Base-by-base conservation (phyloP, 805 yeast genomes). In the Clavispora phyllophila region DNA sequence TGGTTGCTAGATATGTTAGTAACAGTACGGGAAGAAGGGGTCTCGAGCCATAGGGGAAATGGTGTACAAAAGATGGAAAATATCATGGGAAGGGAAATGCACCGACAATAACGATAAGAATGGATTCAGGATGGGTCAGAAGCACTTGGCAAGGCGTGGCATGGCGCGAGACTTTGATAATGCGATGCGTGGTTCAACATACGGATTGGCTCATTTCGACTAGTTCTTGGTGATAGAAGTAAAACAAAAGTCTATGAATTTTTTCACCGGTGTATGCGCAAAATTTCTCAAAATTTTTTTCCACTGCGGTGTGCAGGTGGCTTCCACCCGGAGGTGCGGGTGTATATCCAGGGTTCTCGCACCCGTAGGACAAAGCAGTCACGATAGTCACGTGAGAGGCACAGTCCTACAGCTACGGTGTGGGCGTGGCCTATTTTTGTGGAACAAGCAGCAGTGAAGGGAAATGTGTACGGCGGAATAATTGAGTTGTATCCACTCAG, bases 1-100 rank as follows among this genome's bases (percentile, higher is more conserved):
- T 74, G 87, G 85, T 67, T 93, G 91, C 74, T 70, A 60, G 8
- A 52, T 36, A 18, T 44, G 64, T 58, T 57, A 56, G 57, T 57
- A 58, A 23, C 26, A 25, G 19, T 10, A 13, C 23, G 13, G 14
- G 28, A 17, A 4, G 20, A 9, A 35, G 3, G 28, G 15, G 23
- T 19, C 23, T 33, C 36, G 25, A 13, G 36, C 17, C 23, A 33
- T 2, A 5, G 19, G 25, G 23, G 15, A 33, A 14, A n/a, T 20
- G 10, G 3, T 7, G 19, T 6, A 7, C 20, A 31, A 9, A 13
- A 3, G 19, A 22, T 9, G 19, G n/a, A n/a, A n/a, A 33, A 19
- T n/a, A n/a, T 19, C 25, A 12, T 33, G 36, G 36, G 20, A 12
- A 13, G 5, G 35, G 35, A 31, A 10, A 17, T 7, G 15, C 23